A percentile compares a stretch with the other conserved stretches of the same genome.
Conservation (phyloP, 768 basidiomycete species). For the Pholiota molesta region DNA sequence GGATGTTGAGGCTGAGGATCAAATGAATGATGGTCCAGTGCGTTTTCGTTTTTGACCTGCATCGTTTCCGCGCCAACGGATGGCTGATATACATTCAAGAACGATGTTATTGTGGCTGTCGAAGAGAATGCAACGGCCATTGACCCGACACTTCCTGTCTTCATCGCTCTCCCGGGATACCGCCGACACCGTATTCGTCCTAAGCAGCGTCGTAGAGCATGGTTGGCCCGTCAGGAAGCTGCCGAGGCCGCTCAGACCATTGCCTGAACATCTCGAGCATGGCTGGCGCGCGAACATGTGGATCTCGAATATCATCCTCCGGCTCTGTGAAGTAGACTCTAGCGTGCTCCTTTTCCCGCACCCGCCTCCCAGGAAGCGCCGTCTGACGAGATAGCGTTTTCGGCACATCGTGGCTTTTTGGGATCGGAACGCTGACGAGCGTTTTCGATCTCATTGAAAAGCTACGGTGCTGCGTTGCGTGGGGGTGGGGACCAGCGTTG, state of each 20-base stretch:
- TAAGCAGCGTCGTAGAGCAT: not conserved
- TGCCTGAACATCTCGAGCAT: not conserved
- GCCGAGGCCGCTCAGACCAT: not conserved
- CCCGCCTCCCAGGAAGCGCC: not conserved
- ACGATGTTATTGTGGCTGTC: not conserved
- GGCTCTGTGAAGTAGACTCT: not conserved
- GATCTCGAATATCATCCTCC: not conserved
- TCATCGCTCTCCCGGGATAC: not conserved
- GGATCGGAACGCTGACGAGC: not conserved
- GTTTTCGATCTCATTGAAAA: not conserved
- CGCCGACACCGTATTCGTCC: not conserved
- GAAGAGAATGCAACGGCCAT: not conserved
- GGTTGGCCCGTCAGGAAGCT: not conserved
- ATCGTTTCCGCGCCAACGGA: no score
- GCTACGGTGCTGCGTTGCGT: no score
- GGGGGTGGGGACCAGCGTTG: not conserved
- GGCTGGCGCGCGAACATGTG: not conserved
- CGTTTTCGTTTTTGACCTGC: no score
- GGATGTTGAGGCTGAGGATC: no score
- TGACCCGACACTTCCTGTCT: not conserved
- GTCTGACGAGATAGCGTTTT: not conserved
- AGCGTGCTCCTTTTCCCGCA: not conserved
- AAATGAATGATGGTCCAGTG: no score
- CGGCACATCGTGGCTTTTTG: not conserved
- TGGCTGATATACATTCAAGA: no score